Base-by-base conservation (phyloP, 2,329 filamentous ascomycete genomes). In the Leptographium radiaticola region DNA sequence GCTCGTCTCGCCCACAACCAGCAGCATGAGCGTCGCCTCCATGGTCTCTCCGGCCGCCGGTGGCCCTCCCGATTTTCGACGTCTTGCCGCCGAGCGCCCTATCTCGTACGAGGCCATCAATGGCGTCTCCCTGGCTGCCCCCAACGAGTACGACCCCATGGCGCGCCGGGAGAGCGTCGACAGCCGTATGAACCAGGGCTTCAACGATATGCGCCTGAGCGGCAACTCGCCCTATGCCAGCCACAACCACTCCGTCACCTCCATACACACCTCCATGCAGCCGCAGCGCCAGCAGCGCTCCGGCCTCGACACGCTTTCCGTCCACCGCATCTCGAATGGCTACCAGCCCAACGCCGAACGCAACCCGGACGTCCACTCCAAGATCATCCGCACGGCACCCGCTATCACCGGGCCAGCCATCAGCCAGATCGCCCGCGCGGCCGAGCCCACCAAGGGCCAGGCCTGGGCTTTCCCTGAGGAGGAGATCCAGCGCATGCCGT, bases 391-490 rank as follows among this genome's bases (percentile, higher is more conserved):
- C 59, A 83, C 82, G 2, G 87, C 87, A 4, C 87, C 87, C 6
- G 80, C 85, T 10, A 91, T 91, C 61, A 87, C 84, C 31, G 85
- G 86, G 59, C 85, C 73, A 58, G 84, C 74, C 59, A 82, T 71
- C 52, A 78, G 75, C 68, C 80, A 71, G 63, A 87, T 76, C 70
- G 84, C 79, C 63, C 83, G 73, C 60, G 87, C 87, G 42, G 83
- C 85, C 34, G 84, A 88, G 65, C 86, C 87, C 6, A 90, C 85
- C 12, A 89, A 89, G 66, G 87, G 87, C 64, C 86, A 86, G 65
- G 84, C 87, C 6, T 91, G 87, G 86, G 87, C 87, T 59, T 90
- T 90, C 61, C 86, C 87, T 1, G 86, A 88, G 63, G 81, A 85
- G 53, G 79, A 83, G 52, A 80, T 85, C 4, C 74, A 78, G 55